These are phyloP conservation scores for Hordeum marinum DNA, from an alignment of 176 grass and related monocot species.

Conservation along the genomic window DNA sequence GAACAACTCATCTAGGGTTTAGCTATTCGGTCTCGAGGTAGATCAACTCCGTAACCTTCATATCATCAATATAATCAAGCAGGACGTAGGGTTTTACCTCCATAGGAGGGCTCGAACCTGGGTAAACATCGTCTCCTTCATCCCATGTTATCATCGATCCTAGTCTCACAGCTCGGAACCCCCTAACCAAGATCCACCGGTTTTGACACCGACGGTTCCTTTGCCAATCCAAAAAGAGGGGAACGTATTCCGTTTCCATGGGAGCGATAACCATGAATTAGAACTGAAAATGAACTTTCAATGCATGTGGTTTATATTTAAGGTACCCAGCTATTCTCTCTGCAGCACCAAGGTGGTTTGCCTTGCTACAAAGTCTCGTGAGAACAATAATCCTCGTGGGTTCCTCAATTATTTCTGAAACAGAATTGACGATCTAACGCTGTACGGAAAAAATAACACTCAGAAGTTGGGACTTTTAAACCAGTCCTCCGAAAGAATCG, in stretches of 20 bases:
- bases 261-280: not conserved
- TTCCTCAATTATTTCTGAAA: slow-evolving; percentile 49
- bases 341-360: slow-evolving; percentile 27
- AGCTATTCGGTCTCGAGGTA: too few species aligned
- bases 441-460: slow-evolving; percentile 32
- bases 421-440: slow-evolving; percentile 30
- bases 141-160: too few species aligned
- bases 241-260: not conserved
- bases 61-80: too few species aligned
- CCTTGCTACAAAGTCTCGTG: slow-evolving; percentile 16
- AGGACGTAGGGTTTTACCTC: too few species aligned
- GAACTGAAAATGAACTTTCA: not conserved
- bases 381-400: not conserved
- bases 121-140: too few species aligned
- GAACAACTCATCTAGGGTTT: too few species aligned
- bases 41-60: too few species aligned
- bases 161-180: too few species aligned
- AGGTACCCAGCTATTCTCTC: not conserved
- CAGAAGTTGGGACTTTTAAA: slow-evolving; percentile 20
- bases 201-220: too few species aligned
- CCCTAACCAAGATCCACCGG: too few species aligned
- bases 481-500: slow-evolving; percentile 33
- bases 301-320: slow-evolving; percentile 9
- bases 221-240: not conserved
- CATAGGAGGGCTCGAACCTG: too few species aligned